Conservation (phyloP, 2,329 filamentous ascomycete genomes). For the Aspergillus sp. region DNA sequence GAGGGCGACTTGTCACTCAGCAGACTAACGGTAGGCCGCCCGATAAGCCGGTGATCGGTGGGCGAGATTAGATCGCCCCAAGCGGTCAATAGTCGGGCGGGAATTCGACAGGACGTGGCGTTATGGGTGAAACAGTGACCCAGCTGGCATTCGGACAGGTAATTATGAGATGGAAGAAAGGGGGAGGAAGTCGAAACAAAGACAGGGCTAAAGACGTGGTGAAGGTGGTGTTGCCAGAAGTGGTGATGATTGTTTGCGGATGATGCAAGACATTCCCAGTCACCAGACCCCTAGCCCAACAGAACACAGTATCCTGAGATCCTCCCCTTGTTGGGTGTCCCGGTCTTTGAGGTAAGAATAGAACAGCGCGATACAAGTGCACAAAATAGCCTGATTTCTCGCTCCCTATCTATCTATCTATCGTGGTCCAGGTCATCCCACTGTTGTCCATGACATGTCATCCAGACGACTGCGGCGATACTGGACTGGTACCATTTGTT, state of each 20-base stretch:
- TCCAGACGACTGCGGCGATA: not conserved
- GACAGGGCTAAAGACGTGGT: not conserved
- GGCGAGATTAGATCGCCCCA: constrained; percentile 1
- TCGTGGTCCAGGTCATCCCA: not conserved
- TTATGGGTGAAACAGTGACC: not conserved
- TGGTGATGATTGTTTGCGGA: constrained; percentile 11
- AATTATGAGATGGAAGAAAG: constrained; percentile 1
- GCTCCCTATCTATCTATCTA: not conserved
- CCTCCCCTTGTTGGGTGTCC: not conserved
- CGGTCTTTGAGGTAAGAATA: not conserved
- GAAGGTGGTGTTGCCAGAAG: constrained; percentile 19
- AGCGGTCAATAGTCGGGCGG: not conserved
- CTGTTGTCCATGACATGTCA: not conserved
- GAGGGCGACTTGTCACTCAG: not conserved
- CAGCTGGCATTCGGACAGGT: not conserved
- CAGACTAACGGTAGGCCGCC: not conserved
- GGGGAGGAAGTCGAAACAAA: constrained; percentile 1
- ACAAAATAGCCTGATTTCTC: not conserved
- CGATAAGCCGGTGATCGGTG: constrained; percentile 2
- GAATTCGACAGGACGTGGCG: constrained; percentile 2
- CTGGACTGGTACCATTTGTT: not conserved
- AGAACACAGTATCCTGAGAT: not conserved
- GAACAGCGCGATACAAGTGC: not conserved
- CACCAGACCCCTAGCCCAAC: constrained; percentile 6
- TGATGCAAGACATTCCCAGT: constrained; percentile 11